Base-by-base conservation (phyloP, 176 grass and related monocot species). In the Carex littledalei region DNA sequence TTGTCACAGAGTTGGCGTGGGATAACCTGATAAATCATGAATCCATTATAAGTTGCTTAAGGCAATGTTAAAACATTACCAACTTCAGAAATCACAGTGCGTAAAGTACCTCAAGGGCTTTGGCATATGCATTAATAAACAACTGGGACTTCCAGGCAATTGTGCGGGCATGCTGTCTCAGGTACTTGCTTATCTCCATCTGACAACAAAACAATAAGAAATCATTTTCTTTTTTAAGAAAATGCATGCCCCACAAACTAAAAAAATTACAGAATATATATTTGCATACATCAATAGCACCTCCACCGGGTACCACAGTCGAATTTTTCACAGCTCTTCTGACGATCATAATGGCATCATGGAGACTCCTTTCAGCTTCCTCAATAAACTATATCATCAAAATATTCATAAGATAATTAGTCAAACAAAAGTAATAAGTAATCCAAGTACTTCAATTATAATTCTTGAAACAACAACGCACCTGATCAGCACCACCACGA, bases 321-420 rank as follows among this genome's bases (percentile, higher is more conserved):
- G 95, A 95, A 67, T 95, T 98, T 68, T 95, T 98, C 57, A 98
- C 39, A 79, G 95, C 93, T 88, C 95, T 98, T 78, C 93, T 98
- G 32, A 94, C 95, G 82, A 98, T 98, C 93, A 98, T 98, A 55
- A 98, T 98, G 29, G 95, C 95, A 86, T 95, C 95, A 85, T 94
- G 95, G 12, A 98, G 88, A 84, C 95, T 95, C 74, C 93, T 86
- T 93, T 98, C 95, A 89, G 95, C 95, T 93, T 98, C 95, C 87
- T 98, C 93, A 57, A 98, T 98, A 83, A 98, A 98, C 93, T 95
- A 81, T 61, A 86, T 31, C 17, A 84, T 13, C 57, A 4, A 2
- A 71, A 31, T 22, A 80, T 69, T 74, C 85, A 73, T 1, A 59
- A 79, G 49, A 34, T 62, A 89, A 88, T 43, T 14, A 62, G 17